Evolutionary conservation across 1,284 basidiomycete genomes (phyloP).

Genomic region (Apiotrichum porosum): DNA sequence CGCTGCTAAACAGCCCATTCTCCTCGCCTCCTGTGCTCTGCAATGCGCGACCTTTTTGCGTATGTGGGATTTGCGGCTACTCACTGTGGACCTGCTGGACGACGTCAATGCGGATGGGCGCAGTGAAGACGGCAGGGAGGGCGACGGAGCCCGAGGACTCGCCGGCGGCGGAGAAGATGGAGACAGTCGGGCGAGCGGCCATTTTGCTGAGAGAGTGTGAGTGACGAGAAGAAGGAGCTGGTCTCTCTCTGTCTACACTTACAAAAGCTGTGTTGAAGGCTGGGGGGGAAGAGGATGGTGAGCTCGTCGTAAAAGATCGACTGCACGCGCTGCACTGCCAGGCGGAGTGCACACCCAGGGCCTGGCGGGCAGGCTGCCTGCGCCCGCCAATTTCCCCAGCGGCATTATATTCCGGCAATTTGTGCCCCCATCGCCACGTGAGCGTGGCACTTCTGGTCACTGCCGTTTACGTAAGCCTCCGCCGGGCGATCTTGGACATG

Average conservation of each 20-base stretch:
- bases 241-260: neutral
- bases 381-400: no score
- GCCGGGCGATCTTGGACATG: no score
- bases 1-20: neutral
- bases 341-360: no score
- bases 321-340: no score
- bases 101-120: slow-evolving; percentile 97
- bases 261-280: neutral
- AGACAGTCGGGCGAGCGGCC: slow-evolving; percentile 86
- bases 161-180: slow-evolving; percentile 69
- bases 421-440: no score
- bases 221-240: neutral
- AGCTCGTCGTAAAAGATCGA: neutral
- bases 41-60: no score
- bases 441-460: no score
- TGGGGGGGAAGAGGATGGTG: neutral
- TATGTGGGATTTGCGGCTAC: slow-evolving; percentile 47
- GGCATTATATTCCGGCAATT: no score
- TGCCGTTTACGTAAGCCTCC: no score
- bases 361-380: no score
- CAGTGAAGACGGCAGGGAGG: slow-evolving; percentile 94
- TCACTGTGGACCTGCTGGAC: slow-evolving; percentile 97
- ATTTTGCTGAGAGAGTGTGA: slow-evolving; percentile 51
- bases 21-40: no score
- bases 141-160: slow-evolving; percentile 86